Evolutionary conservation across 129 eudicot species (phyloP), one percentile per base, ranked within the genome.

Genomic region (Glebionis coronaria): DNA sequence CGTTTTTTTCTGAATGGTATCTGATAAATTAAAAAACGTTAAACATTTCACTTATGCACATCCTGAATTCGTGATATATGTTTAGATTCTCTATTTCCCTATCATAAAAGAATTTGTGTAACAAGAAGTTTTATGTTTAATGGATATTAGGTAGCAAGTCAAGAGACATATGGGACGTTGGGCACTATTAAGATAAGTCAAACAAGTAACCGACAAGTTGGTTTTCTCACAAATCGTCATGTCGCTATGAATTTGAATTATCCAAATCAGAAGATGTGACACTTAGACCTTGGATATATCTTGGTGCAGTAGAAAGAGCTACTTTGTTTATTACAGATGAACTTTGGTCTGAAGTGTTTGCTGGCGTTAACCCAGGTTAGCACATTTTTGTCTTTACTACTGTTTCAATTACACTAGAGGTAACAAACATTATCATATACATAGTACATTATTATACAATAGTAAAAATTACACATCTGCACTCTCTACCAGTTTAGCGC

Each of bases 251-350:
- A 88, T 69, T 71, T 91, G 16, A 95, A 91, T 74, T 91, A 91
- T 74, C 98, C 98, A 62, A 91, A 84, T 73, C 98, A 91, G 78
- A 91, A 91, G 82, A 91, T 91, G 96, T 91, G 16, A 82, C 93
- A 60, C 98, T 91, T 79, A 96, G 98, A 70, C 95, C 96, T 61
- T 95, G 98, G 50, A 88, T 92, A 59, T 92, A 92, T 81, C 91
- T 92, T 29, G 98, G 98, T 76, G 89, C 98, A 25, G 98, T 88
- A 21, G 98, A 92, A 68, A 85, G 96, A 85, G 98, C 98, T 66
- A n/a, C n/a, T n/a, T n/a, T n/a, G n/a, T n/a, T n/a, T n/a, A n/a
- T n/a, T n/a, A n/a, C n/a, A n/a, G n/a, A n/a, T n/a, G n/a, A n/a
- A n/a, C n/a, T n/a, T n/a, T n/a, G n/a, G n/a, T n/a, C n/a, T n/a